A percentile compares a stretch with the other conserved stretches of the same genome.
Conservation (phyloP, 2,329 filamentous ascomycete species). For the Ascocoryne sarcoides region DNA sequence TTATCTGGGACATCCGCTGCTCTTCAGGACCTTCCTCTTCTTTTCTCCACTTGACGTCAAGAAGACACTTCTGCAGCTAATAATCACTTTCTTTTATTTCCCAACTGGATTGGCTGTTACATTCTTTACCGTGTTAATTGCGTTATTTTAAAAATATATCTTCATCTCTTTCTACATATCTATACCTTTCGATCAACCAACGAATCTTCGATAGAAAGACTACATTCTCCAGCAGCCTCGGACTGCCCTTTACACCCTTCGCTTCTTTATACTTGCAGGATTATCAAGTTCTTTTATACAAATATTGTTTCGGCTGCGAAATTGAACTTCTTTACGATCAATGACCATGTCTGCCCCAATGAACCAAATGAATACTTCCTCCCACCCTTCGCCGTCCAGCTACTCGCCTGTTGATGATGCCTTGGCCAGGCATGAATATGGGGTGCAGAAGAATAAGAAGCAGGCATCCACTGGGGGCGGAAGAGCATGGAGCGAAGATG, state of each 20-base stretch:
- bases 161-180: conserved; percentile 24
- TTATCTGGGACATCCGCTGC: conserved; percentile 12
- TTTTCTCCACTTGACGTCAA: conserved; percentile 28
- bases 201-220: conserved; percentile 24
- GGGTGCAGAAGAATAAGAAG: conserved; percentile 58
- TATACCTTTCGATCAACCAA: conserved; percentile 11
- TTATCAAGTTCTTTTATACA: conserved; percentile 21
- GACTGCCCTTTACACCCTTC: conserved; percentile 27
- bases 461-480: conserved; percentile 63
- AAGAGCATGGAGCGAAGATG: conserved; percentile 77
- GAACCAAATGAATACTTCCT: conserved; percentile 28
- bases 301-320: conserved; percentile 9
- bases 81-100: conserved; percentile 36
- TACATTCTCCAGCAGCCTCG: conserved; percentile 39
- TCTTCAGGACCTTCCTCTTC: conserved; percentile 20
- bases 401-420: conserved; percentile 42
- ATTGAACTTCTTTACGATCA: conserved; percentile 20
- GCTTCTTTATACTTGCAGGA: conserved; percentile 21
- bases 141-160: conserved; percentile 23
- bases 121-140: conserved; percentile 37
- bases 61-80: conserved; percentile 29
- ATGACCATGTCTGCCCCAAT: conserved; percentile 27
- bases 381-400: conserved; percentile 22
- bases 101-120: conserved; percentile 47
- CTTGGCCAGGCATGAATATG: conserved; percentile 49